Evolutionary conservation across 2,329 filamentous ascomycete species (phyloP), one percentile per base, ranked within the genome.

Genomic region (Verticillium zaregamsianum): DNA sequence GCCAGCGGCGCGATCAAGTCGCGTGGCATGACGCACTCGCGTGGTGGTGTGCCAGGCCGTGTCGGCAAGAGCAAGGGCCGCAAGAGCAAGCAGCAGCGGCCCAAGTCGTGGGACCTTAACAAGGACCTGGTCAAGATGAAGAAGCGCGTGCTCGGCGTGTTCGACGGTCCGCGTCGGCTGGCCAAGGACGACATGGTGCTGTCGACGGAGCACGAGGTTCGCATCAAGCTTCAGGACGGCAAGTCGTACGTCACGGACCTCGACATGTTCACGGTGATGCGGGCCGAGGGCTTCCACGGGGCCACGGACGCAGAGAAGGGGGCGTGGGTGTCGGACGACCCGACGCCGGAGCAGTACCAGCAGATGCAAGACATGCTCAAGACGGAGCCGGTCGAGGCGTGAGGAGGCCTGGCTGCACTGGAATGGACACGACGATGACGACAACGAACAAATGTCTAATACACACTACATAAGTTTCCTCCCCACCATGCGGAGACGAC

Each of bases 151-250:
- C 83, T 98, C 70, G 92, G 92, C 66, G 91, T 96, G 23, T 99
- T 96, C 70, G 93, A 98, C 71, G 95, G 95, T 0, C 84, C 84
- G 17, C 88, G 93, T 59, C 88, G 94, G 52, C 83, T 99, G 58
- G 95, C 91, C 85, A 98, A 98, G 80, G 95, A 99, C 73, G 95
- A 99, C 77, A 95, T 98, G 92, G 96, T 97, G 93, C 88, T 99
- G 58, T 92, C 93, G 68, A 93, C 91, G 17, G 93, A 97, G 69
- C 93, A 95, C 71, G 95, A 99, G 77, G 92, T 98, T 40, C 92
- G 94, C 71, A 83, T 97, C 74, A 88, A 88, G 75, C 83, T 97
- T 20, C 85, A 85, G 28, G 90, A 92, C 71, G 86, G 86, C 71
- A 87, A 90, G 70, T 83, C 86, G 1, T 98, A 96, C 73, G 89